These are phyloP conservation scores for Asterophora parasitica DNA, from an alignment of 768 basidiomycete genomes.

Conservation along the genomic window DNA sequence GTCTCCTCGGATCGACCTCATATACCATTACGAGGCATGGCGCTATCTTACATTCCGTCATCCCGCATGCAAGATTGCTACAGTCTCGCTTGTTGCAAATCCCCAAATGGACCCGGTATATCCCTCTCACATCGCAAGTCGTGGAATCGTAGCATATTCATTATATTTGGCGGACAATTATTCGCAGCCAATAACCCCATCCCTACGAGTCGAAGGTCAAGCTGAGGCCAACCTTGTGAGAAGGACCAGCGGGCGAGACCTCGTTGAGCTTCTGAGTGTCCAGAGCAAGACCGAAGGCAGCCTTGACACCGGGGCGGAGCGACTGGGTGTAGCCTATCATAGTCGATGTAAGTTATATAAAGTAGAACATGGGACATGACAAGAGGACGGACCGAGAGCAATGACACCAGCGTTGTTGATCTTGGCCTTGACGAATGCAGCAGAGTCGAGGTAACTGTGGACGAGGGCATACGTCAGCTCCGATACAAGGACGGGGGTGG, in stretches of 20 bases:
- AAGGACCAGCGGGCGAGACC: constrained; percentile 51
- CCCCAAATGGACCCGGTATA: too few relatives aligned
- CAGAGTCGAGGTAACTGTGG: constrained; percentile 71
- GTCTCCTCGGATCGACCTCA: too few relatives aligned
- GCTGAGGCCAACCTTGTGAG: constrained; percentile 81
- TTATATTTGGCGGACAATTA: constrained; percentile 23
- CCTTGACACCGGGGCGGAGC: constrained; percentile 90
- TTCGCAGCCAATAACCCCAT: constrained; percentile 27
- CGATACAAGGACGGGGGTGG: not conserved
- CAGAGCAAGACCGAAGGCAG: constrained; percentile 89
- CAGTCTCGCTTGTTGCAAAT: too few relatives aligned
- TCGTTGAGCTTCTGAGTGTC: constrained; percentile 93
- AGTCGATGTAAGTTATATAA: not conserved
- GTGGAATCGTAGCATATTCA: constrained; percentile 3
- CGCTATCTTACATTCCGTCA: too few relatives aligned
- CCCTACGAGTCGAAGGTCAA: constrained; percentile 70
- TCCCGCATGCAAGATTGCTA: too few relatives aligned
- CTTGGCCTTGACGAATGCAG: constrained; percentile 96
- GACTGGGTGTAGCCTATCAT: constrained; percentile 79
- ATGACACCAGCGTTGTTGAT: constrained; percentile 96
- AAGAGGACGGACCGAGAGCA: constrained; percentile 55
- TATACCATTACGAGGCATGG: too few relatives aligned
- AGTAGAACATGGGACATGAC: not conserved
- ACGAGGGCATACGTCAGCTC: constrained; percentile 1
- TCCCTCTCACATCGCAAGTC: not conserved